Base-by-base conservation (phyloP, 306 rosid species). In the Prosopis cineraria region DNA sequence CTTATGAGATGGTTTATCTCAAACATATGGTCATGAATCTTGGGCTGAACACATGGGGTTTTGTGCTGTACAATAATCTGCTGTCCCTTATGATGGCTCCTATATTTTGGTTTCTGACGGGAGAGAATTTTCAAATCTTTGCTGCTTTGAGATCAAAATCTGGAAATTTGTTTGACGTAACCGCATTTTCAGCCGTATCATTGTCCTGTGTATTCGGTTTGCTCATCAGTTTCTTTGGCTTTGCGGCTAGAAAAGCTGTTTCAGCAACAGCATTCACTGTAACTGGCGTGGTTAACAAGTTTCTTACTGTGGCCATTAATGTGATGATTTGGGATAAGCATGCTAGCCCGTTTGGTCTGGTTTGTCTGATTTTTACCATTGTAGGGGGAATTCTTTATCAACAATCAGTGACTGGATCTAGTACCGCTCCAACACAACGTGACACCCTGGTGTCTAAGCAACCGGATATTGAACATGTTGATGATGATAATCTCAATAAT, bases 11-110 rank as follows among this genome's bases (percentile, higher is more conserved):
- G 94, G 94, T 90, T 81, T 90, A 90, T 40, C 87, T 86, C 79
- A 87, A 90, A 76, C 94, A 88, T 56, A 88, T 90, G 90, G 94
- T 90, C 64, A 90, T 91, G 27, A 88, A 79, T 83, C 94, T 88
- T 40, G 90, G 89, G 60, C 24, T 88, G 83, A 90, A 86, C 85
- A 90, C 90, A 1, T 88, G 92, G 92, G 92, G 92, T 20, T 88
- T 90, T 78, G 95, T 90, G 48, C 58, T 88, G 63, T 90, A 88
- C 66, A 90, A 90, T 84, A 90, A 90, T 73, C 59, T 90, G 63
- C 74, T 90, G 80, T 90, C 92, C 0, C 52, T 90, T 45, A 86
- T 88, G 87, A 80, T 88, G 75, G 88, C 95, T 34, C 92, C 92
- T 0, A 41, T 75, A 4, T 83, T 90, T 63, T 90, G 95, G 90